Base-by-base conservation (phyloP, 108 stramenopile species). In the Mediolabrus comicus region DNA sequence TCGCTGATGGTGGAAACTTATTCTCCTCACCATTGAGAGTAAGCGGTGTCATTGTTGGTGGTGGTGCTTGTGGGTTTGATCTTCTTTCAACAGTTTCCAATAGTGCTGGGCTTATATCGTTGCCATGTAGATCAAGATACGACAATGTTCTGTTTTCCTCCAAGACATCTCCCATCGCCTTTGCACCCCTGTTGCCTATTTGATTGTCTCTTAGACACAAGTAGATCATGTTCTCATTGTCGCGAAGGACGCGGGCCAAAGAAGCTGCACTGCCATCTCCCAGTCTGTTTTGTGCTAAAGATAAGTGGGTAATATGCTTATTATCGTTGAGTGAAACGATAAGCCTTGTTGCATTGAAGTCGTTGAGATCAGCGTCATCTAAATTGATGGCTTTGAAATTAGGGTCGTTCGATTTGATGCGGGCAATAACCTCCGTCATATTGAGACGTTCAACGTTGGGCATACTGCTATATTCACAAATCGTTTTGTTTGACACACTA, bases 41-140 rank as follows among this genome's bases (percentile, higher is more conserved):
- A n/a, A n/a, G 3, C 26, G 28, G 30, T 36, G 24, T 12, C 17
- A 27, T 24, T 29, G 10, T 36, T 13, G 26, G 26, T 11, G 62
- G 14, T 39, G 62, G 12, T 28, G 35, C 35, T 39, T 14, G 12
- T 16, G 41, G 4, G 6, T 17, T 5, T 14, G 26, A 36, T 41
- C 28, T 43, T 39, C 39, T 62, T 28, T 33, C 39, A 17, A 62
- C 27, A 3, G 25, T 22, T 27, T 62, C 62, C 24, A 62, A 13
- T 0, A 62, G 14, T 3, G 25, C 38, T 17, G 25, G 16, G 27
- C 25, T 39, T 46, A 62, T 49, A 17, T 38, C 5, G 46, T 62
- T 62, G 38, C 46, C 62, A 11, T 62, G 38, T 28, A 62, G 14
- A 62, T 62, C 62, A 27, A 62, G 62, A 62, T 49, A 28, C 27